These are phyloP conservation scores for Pseudopyrenochaeta lycopersici DNA, from an alignment of 2,329 filamentous ascomycete genomes.

Conservation along the genomic window DNA sequence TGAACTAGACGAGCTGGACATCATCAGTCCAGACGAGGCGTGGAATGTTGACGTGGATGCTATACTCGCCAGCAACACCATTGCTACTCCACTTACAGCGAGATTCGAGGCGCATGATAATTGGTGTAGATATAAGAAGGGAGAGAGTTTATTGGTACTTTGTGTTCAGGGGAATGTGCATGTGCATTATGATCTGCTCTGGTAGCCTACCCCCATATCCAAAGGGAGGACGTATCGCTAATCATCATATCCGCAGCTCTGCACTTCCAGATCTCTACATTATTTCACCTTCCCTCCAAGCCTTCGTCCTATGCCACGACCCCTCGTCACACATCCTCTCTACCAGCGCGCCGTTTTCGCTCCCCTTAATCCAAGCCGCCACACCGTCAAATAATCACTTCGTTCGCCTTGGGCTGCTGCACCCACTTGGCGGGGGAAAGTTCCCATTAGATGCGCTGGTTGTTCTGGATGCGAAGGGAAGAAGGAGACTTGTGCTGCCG, in stretches of 20 bases:
- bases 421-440: conserved; percentile 56
- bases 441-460: conserved; percentile 56
- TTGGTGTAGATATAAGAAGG: conserved; percentile 26
- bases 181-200: conserved; percentile 47
- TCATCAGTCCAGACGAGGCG: conserved; percentile 37
- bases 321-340: conserved; percentile 40
- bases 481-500: conserved; percentile 53
- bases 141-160: conserved; percentile 33
- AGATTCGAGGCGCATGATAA: conserved; percentile 38
- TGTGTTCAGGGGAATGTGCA: conserved; percentile 48
- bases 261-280: conserved; percentile 40
- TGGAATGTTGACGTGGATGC: conserved; percentile 45
- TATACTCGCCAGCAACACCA: conserved; percentile 39
- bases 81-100: conserved; percentile 23
- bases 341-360: conserved; percentile 29
- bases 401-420: conserved; percentile 52
- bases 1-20: conserved; percentile 46
- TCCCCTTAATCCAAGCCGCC: conserved; percentile 45
- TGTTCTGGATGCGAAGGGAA: conserved; percentile 49
- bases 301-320: conserved; percentile 46
- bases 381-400: conserved; percentile 48
- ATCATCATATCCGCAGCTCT: conserved; percentile 23
- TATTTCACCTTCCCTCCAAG: conserved; percentile 43
- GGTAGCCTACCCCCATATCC: conserved; percentile 25
- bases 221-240: background rate